phyloP scores from a whole-genome alignment of 2,329 filamentous ascomycete species.

The Fusarium pseudograminearum region DNA sequence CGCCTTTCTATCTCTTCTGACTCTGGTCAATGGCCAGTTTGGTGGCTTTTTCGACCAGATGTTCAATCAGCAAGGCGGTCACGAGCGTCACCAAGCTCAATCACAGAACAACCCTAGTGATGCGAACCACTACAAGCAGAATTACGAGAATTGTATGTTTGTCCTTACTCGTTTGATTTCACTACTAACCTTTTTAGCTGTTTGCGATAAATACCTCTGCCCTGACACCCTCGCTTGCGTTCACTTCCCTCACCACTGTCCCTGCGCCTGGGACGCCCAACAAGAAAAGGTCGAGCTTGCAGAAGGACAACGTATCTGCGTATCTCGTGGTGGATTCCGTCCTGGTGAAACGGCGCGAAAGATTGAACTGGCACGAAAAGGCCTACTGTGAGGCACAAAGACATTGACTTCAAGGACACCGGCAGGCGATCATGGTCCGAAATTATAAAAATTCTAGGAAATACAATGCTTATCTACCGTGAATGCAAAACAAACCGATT shows the following conservation, averaged over 20 bases:
- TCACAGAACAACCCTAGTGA: slow-evolving; percentile 88
- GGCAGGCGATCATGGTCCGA: not conserved
- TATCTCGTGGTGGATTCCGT: slow-evolving; percentile 80
- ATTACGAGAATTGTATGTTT: slow-evolving; percentile 73
- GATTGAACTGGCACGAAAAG: slow-evolving; percentile 83
- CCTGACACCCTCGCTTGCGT: slow-evolving; percentile 95
- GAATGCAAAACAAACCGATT: slow-evolving; percentile 28
- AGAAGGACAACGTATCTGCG: slow-evolving; percentile 79
- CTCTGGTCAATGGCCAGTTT: slow-evolving; percentile 81
- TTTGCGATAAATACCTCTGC: slow-evolving; percentile 93
- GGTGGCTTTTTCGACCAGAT: slow-evolving; percentile 95
- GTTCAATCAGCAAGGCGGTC: slow-evolving; percentile 73
- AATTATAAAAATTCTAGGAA: slow-evolving; percentile 34
- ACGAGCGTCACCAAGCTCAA: slow-evolving; percentile 67
- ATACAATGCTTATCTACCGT: slow-evolving; percentile 35
- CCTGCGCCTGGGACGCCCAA: slow-evolving; percentile 81
- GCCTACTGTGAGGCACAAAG: slow-evolving; percentile 62
- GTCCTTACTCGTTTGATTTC: fast-evolving
- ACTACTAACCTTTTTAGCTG: slow-evolving; percentile 62
- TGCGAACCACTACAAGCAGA: slow-evolving; percentile 79
- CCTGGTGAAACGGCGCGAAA: slow-evolving; percentile 78
- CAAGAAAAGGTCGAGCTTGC: slow-evolving; percentile 83
- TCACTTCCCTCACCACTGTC: slow-evolving; percentile 96
- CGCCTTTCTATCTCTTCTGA: slow-evolving; percentile 69
- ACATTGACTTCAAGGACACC: not conserved